These are phyloP conservation scores for Parastagonospora avenae DNA, from an alignment of 2,329 filamentous ascomycete species.

Conservation along the genomic window DNA sequence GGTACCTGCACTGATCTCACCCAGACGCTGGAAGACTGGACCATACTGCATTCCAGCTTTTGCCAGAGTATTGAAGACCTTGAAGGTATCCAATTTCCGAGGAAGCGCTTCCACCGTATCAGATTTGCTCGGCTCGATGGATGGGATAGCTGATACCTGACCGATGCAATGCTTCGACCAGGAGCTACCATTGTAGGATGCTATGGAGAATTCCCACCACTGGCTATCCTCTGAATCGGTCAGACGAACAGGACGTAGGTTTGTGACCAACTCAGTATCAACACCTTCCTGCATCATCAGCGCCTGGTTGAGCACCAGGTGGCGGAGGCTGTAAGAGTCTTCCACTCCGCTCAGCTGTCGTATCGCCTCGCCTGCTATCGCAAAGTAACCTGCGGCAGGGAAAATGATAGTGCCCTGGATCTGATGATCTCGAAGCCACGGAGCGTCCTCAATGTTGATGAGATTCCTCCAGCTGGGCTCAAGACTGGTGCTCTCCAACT, in stretches of 20 bases:
- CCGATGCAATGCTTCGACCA: background rate
- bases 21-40: background rate
- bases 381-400: background rate
- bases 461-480: background rate
- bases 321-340: background rate
- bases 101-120: background rate
- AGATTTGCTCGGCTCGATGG: background rate
- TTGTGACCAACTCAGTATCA: background rate
- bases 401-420: background rate
- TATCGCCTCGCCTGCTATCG: background rate
- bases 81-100: background rate
- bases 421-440: background rate
- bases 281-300: background rate
- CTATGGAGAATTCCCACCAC: background rate
- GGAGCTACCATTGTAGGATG: background rate
- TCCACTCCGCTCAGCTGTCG: background rate
- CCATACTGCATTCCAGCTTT: background rate
- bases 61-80: background rate
- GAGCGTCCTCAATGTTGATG: background rate
- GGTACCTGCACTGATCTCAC: background rate
- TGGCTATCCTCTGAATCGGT: background rate
- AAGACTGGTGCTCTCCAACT: background rate
- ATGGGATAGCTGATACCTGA: background rate
- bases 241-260: background rate
- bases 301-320: background rate